These are phyloP conservation scores for Phyllostachys edulis DNA, from an alignment of 176 grass and related monocot species.

Conservation along the genomic window DNA sequence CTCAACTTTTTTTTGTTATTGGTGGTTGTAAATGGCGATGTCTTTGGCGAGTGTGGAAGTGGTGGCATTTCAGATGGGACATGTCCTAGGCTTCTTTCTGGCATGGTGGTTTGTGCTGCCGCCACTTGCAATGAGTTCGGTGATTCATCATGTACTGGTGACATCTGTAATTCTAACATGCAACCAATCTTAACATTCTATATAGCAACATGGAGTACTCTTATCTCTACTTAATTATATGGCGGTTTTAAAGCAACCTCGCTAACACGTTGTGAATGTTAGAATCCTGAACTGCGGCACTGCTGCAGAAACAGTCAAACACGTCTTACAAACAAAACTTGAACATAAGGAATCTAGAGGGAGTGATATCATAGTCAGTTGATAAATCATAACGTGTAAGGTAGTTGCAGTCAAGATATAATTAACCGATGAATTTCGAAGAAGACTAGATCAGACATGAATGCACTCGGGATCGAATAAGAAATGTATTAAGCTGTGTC, in stretches of 20 bases:
- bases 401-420: neutral
- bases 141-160: conserved; percentile 2
- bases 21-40: conserved; percentile 12
- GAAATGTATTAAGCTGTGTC: neutral
- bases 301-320: neutral
- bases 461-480: neutral
- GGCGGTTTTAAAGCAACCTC: neutral
- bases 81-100: conserved; percentile 16
- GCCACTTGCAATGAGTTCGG: conserved; percentile 32
- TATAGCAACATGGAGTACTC: neutral
- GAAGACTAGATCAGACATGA: neutral
- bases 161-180: conserved; percentile 17
- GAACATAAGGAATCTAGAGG: conserved; percentile 2
- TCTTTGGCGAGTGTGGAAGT: conserved; percentile 26
- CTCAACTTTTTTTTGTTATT: neutral
- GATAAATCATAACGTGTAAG: neutral
- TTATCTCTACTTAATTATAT: neutral
- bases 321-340: neutral
- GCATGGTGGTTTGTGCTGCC: conserved; percentile 10
- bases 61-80: conserved; percentile 46
- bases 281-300: neutral
- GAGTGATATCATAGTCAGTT: neutral
- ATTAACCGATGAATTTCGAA: neutral
- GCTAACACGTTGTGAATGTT: neutral
- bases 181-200: neutral